Conservation (phyloP, 441 rosid species). For the Dalechampia spathulata region DNA sequence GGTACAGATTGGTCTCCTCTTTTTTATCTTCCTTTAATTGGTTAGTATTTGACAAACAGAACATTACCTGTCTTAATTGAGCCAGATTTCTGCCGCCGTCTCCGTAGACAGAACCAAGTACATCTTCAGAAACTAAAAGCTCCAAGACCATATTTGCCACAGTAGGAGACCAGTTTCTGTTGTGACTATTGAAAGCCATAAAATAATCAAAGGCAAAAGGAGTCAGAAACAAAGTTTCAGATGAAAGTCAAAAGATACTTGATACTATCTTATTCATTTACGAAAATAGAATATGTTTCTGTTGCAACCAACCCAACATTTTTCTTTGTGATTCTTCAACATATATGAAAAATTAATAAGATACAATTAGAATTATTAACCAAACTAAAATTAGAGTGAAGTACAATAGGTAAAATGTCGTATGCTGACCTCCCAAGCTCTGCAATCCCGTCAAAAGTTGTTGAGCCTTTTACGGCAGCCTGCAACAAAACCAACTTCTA, state of each 20-base stretch:
- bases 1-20: background rate
- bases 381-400: too few relatives aligned
- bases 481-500: constrained; percentile 19
- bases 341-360: too few relatives aligned
- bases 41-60: background rate
- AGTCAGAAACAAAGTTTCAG: too few relatives aligned
- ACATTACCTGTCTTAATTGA: constrained; percentile 72
- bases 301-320: too few relatives aligned
- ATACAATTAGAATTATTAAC: too few relatives aligned
- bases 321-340: too few relatives aligned
- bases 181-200: constrained; percentile 6
- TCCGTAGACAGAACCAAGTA: constrained; percentile 73
- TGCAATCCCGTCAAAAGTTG: constrained; percentile 8
- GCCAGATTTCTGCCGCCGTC: constrained; percentile 70
- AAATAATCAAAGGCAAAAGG: background rate
- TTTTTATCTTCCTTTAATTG: background rate
- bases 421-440: constrained; percentile 25
- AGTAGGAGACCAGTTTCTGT: constrained; percentile 56
- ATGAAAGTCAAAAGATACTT: too few relatives aligned
- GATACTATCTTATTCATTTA: too few relatives aligned
- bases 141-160: constrained; percentile 74
- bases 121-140: constrained; percentile 58
- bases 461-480: constrained; percentile 17
- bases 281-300: too few relatives aligned
- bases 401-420: background rate